These are phyloP conservation scores for Suillus paluster DNA, from an alignment of 768 basidiomycete genomes.

Conservation along the genomic window DNA sequence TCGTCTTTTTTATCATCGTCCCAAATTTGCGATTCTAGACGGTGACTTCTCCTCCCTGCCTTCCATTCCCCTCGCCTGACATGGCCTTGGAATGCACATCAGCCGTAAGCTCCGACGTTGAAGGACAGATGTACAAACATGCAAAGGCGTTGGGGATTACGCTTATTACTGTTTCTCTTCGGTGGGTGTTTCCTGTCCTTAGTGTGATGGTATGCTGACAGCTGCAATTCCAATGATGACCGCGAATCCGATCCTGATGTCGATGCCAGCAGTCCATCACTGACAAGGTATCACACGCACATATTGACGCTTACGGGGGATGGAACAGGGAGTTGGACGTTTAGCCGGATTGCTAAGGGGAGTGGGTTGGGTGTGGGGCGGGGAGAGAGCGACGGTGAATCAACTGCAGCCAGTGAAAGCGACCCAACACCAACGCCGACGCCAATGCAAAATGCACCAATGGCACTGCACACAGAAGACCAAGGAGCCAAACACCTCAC, in stretches of 20 bases:
- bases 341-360: no score
- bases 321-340: constrained; percentile 46
- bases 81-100: constrained; percentile 98
- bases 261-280: constrained; percentile 59
- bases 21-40: constrained; percentile 83
- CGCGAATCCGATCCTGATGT: no score
- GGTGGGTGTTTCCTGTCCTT: constrained; percentile 47
- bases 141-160: constrained; percentile 90
- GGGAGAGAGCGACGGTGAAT: no score
- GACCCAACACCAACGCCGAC: no score
- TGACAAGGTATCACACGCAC: constrained; percentile 89
- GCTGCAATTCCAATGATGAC: no score
- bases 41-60: no score
- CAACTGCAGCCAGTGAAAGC: no score
- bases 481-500: constrained; percentile 22
- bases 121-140: constrained; percentile 94
- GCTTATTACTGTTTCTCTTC: constrained; percentile 89
- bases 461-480: background rate
- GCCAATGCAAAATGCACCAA: background rate
- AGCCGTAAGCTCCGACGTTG: constrained; percentile 95
- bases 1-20: constrained; percentile 87
- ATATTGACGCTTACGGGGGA: constrained; percentile 81
- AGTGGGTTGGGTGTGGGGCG: no score
- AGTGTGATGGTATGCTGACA: no score
- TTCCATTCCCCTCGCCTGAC: no score